Conservation (phyloP, 192 early-diverging fungal genomes). For the Gonapodya sp. region DNA sequence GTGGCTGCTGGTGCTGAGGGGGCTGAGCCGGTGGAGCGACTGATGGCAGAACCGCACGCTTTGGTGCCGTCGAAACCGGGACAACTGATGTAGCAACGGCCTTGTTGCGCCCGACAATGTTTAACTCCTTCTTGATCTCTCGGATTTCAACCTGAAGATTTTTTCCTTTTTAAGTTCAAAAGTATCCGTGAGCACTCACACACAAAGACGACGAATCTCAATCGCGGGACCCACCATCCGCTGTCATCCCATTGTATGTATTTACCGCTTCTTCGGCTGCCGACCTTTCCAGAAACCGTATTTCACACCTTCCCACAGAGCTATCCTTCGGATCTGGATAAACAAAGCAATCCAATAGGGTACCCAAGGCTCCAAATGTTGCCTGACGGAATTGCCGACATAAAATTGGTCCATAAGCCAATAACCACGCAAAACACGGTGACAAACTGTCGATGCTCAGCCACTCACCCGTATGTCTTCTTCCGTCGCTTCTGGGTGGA, state of each 20-base stretch:
- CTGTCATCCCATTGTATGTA: not conserved
- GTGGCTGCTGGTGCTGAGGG: too few relatives aligned
- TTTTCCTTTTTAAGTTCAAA: too few relatives aligned
- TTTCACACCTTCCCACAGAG: not conserved
- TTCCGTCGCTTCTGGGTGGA: not conserved
- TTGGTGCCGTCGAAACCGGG: too few relatives aligned
- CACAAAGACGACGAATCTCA: too few relatives aligned
- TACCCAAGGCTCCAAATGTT: not conserved
- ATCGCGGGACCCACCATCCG: not conserved
- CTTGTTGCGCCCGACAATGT: too few relatives aligned
- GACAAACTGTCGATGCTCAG: not conserved
- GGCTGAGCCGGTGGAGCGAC: too few relatives aligned
- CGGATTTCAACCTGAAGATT: too few relatives aligned
- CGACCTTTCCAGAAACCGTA: not conserved
- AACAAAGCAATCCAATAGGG: not conserved
- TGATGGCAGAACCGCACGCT: too few relatives aligned
- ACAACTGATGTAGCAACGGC: too few relatives aligned
- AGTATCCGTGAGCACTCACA: too few relatives aligned
- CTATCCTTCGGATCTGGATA: not conserved
- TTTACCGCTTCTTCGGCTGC: not conserved
- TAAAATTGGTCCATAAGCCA: too few relatives aligned
- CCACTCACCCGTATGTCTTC: not conserved
- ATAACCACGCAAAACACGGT: not conserved
- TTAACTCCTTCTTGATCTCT: too few relatives aligned
- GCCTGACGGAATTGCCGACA: not conserved